Conservation (phyloP, 2,329 filamentous ascomycete genomes). For the Tricladium varicosporioides region DNA sequence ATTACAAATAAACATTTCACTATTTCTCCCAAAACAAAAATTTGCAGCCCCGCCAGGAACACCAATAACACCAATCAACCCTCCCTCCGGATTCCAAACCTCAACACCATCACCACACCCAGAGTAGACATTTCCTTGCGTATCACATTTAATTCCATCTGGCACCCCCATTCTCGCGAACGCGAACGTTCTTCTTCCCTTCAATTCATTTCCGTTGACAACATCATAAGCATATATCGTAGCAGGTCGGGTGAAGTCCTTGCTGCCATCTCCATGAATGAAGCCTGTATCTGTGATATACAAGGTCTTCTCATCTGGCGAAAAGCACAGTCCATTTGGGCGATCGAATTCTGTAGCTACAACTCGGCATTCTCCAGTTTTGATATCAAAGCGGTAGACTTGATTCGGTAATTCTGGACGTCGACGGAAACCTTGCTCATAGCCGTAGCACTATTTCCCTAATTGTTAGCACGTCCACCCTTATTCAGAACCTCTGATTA, state of each 20-base stretch:
- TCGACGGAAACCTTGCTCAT: conserved; percentile 44
- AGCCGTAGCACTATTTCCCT: conserved; percentile 37
- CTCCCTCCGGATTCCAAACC: conserved; percentile 50
- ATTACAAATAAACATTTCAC: conserved; percentile 29
- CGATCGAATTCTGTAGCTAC: conserved; percentile 46
- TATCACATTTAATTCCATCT: conserved; percentile 57
- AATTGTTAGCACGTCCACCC: too few species aligned
- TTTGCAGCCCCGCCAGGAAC: conserved; percentile 27
- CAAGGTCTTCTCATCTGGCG: conserved; percentile 37
- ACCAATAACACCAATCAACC: conserved; percentile 49
- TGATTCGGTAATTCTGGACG: conserved; percentile 45
- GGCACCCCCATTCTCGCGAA: conserved; percentile 52
- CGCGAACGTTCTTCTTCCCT: conserved; percentile 33
- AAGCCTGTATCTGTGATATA: conserved; percentile 45
- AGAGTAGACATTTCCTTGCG: conserved; percentile 53
- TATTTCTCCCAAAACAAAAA: conserved; percentile 31
- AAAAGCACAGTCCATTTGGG: conserved; percentile 38
- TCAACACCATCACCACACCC: conserved; percentile 54
- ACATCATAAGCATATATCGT: conserved; percentile 50
- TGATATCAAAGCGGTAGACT: conserved; percentile 46
- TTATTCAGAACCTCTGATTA: too few species aligned
- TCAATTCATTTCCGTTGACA: background rate
- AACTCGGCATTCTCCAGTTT: conserved; percentile 42
- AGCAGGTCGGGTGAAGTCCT: conserved; percentile 32
- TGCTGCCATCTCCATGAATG: conserved; percentile 30